Evolutionary conservation across 495 filamentous ascomycete genomes (phyloP), one percentile per base, ranked within the genome.

Genomic region (Aspergillus heteromorphus): DNA sequence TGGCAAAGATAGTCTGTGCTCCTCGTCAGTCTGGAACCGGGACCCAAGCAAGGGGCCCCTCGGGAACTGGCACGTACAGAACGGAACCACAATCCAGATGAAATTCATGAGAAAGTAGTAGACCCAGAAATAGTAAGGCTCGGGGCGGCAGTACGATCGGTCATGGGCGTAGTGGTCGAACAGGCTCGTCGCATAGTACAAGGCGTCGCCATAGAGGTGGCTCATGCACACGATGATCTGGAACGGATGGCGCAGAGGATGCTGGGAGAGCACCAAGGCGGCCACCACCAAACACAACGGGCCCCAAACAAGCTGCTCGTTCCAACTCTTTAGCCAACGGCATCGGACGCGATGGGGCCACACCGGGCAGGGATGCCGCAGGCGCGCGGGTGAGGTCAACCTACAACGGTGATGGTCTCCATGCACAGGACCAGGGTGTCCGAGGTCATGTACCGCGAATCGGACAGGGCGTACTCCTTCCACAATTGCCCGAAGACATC

Each of bases 61-160:
- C n/a, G n/a, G 30, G 30, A 43, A 19, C 4, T 23, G 11, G 11
- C 49, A 73, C 80, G 64, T 64, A 83, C 80, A 68, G 23, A 68
- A 65, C 2, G 91, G 91, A 54, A 95, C 79, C 13, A 93, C 74
- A 30, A 85, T 89, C 91, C 91, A 96, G 49, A 91, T 87, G 43
- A 83, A 75, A 64, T 96, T 96, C 81, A 95, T 86, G 16, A 87
- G 77, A 18, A 91, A 81, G 63, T 88, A 96, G 65, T 96, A 96
- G 13, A 85, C 69, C 89, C 90, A 96, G 65, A 88, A 95, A 65
- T 95, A 96, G 54, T 85, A 78, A 4, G 74, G 64, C 69, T 95
- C 91, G 4, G 91, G 88, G 53, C 90, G 77, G 59, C 83, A 88
- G 65, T 90, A 87, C 4, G 76, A 73, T 5, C 77, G 58, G 0